Percentiles rank a stretch among this genome's conserved stretches.
phyloP scores from a whole-genome alignment of 495 filamentous ascomycete species.

The Margaritispora aquatica region DNA sequence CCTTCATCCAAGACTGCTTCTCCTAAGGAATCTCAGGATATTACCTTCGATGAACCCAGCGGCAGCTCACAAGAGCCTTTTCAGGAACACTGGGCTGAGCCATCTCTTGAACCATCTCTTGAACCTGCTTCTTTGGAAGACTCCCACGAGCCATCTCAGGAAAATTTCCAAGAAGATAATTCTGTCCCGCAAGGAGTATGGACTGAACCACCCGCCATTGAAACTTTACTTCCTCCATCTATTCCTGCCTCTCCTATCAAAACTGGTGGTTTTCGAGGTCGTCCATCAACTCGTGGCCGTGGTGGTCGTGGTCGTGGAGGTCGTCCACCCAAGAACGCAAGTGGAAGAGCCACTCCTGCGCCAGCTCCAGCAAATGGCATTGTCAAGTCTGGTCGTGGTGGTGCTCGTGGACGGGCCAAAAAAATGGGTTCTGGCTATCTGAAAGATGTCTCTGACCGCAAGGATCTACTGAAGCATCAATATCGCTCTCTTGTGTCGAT shows the following conservation, averaged over 20 bases:
- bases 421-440: slow-evolving; percentile 15
- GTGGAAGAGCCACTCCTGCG: slow-evolving; percentile 18
- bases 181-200: background rate
- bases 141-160: too few relatives aligned
- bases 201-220: background rate
- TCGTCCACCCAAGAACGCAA: slow-evolving; percentile 29
- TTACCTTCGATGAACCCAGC: background rate
- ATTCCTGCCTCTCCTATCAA: background rate
- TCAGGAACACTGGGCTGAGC: too few relatives aligned
- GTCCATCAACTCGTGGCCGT: slow-evolving; percentile 32
- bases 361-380: slow-evolving; percentile 25
- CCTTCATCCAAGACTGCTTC: background rate
- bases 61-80: background rate
- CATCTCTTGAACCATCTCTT: background rate
- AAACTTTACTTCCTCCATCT: background rate
- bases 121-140: too few relatives aligned
- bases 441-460: slow-evolving; percentile 15
- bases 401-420: slow-evolving; percentile 22
- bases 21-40: background rate
- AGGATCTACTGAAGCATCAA: slow-evolving; percentile 28
- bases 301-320: slow-evolving; percentile 33
- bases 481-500: slow-evolving; percentile 36
- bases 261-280: slow-evolving; percentile 20
- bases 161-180: too few relatives aligned
- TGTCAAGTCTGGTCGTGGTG: slow-evolving; percentile 21